A percentile compares a stretch with the other conserved stretches of the same genome.
Evolutionary conservation across 2,329 filamentous ascomycete species (phyloP).

Genomic region (Hymenoscyphus infarciens): DNA sequence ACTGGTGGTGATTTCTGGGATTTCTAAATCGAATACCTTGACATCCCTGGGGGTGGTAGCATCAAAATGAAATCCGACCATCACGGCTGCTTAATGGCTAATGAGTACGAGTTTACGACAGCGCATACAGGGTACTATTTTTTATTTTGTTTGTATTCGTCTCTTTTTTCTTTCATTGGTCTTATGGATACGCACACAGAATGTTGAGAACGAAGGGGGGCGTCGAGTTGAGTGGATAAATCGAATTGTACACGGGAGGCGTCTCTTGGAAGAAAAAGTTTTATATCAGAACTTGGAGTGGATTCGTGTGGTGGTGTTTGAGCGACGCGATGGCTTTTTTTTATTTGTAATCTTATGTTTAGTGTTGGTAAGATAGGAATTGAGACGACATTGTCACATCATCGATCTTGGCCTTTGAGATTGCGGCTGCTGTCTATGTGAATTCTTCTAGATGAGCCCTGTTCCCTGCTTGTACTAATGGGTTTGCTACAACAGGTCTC

Average conservation of each 20-base stretch:
- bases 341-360: too few relatives aligned
- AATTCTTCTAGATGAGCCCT: too few relatives aligned
- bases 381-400: too few relatives aligned
- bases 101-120: conserved; percentile 8
- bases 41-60: not conserved
- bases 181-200: not conserved
- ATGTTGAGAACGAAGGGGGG: not conserved
- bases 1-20: conserved; percentile 38
- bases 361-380: too few relatives aligned
- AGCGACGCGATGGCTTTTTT: too few relatives aligned
- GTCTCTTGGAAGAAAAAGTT: conserved; percentile 3
- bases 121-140: conserved; percentile 5
- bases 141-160: conserved; percentile 1
- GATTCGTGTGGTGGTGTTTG: too few relatives aligned
- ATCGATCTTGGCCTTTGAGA: too few relatives aligned
- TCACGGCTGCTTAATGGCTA: conserved; percentile 7
- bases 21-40: conserved; percentile 29
- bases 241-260: not conserved
- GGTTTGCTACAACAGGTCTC: too few relatives aligned
- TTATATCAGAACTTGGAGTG: too few relatives aligned
- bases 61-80: too few relatives aligned
- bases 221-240: conserved; percentile 1
- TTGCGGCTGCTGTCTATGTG: too few relatives aligned
- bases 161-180: not conserved
- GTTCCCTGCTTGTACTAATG: too few relatives aligned